phyloP scores from a whole-genome alignment of 441 rosid species.

The Adansonia gregorii region DNA sequence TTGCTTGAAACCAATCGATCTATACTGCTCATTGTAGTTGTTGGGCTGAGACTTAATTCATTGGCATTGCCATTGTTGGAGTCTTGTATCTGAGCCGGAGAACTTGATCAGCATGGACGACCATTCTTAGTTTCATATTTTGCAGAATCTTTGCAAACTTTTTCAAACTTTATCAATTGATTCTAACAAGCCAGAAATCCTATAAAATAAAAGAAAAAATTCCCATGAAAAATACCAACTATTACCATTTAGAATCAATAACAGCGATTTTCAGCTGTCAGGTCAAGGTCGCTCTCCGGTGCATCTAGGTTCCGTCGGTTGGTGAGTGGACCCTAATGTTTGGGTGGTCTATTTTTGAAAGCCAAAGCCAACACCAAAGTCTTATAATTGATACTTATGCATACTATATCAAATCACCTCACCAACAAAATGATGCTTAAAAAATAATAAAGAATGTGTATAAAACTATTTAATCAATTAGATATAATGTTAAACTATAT shows the following conservation, averaged over 20 bases:
- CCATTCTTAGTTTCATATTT: no score
- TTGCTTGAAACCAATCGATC: slow-evolving; percentile 9
- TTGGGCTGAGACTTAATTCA: background rate
- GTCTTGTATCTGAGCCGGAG: no score
- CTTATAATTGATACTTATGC: background rate
- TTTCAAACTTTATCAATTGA: no score
- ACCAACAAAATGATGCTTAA: background rate
- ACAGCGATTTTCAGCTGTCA: background rate
- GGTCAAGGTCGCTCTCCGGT: background rate
- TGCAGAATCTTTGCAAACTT: no score
- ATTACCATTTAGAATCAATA: no score
- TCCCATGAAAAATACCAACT: no score
- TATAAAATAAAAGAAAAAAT: no score
- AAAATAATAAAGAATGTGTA: no score
- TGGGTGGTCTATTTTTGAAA: background rate
- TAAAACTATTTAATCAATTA: no score
- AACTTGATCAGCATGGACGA: no score
- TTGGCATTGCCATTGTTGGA: background rate
- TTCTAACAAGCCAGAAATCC: no score
- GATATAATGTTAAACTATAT: background rate
- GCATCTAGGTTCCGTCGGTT: background rate
- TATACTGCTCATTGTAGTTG: slow-evolving; percentile 3
- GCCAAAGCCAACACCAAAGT: background rate
- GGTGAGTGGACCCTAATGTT: slow-evolving; percentile 26
- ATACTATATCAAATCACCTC: no score